Evolutionary conservation across 352 stramenopile genomes (phyloP).

Genomic region (Pythium periplocum): DNA sequence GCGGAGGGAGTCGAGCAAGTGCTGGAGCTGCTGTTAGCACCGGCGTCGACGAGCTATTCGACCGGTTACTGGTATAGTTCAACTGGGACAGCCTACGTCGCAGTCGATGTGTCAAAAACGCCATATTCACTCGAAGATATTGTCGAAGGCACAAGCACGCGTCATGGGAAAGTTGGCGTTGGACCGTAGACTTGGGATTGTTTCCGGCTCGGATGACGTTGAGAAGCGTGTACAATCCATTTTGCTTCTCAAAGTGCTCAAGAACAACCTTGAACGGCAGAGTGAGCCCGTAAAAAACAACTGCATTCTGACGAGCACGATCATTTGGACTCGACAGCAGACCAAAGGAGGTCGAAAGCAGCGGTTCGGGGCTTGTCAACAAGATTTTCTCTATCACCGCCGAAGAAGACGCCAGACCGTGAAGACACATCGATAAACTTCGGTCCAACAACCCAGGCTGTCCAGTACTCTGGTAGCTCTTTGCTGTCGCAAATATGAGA

Average conservation of each 20-base stretch:
- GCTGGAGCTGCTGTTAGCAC: constrained; percentile 48
- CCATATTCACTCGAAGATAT: constrained; percentile 80
- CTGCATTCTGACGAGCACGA: constrained; percentile 69
- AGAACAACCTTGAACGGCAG: constrained; percentile 75
- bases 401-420: constrained; percentile 75
- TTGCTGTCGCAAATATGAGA: constrained; percentile 61
- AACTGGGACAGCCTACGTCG: constrained; percentile 55
- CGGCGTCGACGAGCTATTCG: constrained; percentile 19
- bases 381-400: constrained; percentile 76
- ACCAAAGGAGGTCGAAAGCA: constrained; percentile 56
- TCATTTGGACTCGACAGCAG: constrained; percentile 76
- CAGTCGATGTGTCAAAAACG: constrained; percentile 61
- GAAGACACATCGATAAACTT: constrained; percentile 82
- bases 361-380: constrained; percentile 40
- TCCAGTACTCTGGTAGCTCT: constrained; percentile 42
- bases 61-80: constrained; percentile 50
- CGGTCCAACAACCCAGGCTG: constrained; percentile 63
- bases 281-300: constrained; percentile 82
- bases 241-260: constrained; percentile 80
- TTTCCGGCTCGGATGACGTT: constrained; percentile 85
- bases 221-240: constrained; percentile 78
- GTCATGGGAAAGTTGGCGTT: constrained; percentile 79
- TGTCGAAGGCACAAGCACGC: constrained; percentile 79
- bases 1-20: constrained; percentile 52
- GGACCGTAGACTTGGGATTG: constrained; percentile 61